Conservation (phyloP, 768 basidiomycete species). For the Mycena maculata region DNA sequence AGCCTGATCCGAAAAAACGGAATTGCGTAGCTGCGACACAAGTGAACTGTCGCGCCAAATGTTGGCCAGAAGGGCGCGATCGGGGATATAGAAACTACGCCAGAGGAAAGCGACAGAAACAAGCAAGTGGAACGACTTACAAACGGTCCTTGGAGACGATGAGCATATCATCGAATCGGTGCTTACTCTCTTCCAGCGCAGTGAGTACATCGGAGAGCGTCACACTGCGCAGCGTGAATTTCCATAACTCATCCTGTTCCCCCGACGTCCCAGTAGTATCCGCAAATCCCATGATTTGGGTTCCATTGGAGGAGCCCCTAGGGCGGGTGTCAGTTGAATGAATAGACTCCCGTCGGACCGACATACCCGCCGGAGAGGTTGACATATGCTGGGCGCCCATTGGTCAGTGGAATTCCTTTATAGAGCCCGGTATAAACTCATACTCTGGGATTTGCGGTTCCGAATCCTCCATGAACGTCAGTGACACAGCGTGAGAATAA, state of each 20-base stretch:
- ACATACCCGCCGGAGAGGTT: not conserved
- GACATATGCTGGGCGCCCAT: not conserved
- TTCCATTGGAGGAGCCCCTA: not conserved
- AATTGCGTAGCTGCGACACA: not conserved
- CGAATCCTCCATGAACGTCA: too few species aligned
- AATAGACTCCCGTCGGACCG: not conserved
- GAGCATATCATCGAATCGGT: not conserved
- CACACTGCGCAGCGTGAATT: not conserved
- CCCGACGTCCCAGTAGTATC: not conserved
- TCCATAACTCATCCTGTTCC: conserved; percentile 1
- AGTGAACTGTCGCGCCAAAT: not conserved
- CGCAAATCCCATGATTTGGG: not conserved
- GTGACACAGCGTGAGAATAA: not conserved
- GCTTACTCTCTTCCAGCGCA: not conserved
- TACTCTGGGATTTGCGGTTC: too few species aligned
- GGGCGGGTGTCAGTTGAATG: not conserved
- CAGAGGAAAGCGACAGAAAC: not conserved
- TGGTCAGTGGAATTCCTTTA: not conserved
- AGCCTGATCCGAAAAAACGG: not conserved
- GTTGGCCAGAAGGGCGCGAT: not conserved
- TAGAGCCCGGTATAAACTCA: too few species aligned
- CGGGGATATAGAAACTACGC: not conserved
- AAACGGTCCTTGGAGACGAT: not conserved
- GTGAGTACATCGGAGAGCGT: not conserved
- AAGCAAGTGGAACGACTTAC: not conserved